Conservation (phyloP, 345 rosid species). For the Syzygium grande region DNA sequence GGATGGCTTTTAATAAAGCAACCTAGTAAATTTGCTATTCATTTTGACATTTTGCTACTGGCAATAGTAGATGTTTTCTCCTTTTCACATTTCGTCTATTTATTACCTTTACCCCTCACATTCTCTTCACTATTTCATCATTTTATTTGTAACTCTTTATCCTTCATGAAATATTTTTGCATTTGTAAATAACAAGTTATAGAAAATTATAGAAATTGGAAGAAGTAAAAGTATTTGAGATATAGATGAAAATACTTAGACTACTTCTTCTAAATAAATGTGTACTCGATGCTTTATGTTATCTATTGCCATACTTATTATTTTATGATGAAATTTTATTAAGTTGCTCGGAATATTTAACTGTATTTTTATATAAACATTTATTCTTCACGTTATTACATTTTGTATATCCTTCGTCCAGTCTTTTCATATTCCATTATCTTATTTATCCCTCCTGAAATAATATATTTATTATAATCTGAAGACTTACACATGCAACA, state of each 20-base stretch:
- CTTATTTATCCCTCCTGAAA: neutral
- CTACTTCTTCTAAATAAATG: neutral
- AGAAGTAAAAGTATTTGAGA: neutral
- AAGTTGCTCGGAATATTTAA: neutral
- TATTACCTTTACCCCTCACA: neutral
- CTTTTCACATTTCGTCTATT: neutral
- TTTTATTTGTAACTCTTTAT: neutral
- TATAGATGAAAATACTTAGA: neutral
- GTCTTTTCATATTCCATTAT: neutral
- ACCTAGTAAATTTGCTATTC: neutral
- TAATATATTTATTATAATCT: neutral
- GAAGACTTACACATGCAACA: neutral
- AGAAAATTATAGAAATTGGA: neutral
- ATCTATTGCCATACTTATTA: no score
- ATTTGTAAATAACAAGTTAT: neutral
- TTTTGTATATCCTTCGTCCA: neutral
- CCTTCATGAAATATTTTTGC: neutral
- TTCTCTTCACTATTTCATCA: neutral
- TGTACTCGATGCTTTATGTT: neutral
- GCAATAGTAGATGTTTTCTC: neutral
- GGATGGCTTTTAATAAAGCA: neutral
- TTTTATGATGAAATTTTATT: no score
- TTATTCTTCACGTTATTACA: neutral
- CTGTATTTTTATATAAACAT: neutral
- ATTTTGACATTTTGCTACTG: neutral